Evolutionary conservation across 306 rosid genomes (phyloP).

Genomic region (Albizia julibrissin): DNA sequence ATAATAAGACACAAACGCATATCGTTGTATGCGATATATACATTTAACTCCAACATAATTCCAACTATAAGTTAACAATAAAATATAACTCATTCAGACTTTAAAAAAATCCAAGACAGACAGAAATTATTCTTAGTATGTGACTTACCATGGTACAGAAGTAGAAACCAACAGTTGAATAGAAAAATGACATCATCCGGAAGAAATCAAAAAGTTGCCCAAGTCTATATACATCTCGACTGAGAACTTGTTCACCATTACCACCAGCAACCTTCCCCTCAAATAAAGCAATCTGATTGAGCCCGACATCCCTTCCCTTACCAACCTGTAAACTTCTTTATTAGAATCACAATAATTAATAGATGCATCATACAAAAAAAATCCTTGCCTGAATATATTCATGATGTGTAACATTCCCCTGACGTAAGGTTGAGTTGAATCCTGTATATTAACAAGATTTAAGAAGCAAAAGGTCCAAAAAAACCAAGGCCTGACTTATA

Average conservation of each 20-base stretch:
- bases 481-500: background rate
- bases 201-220: slow-evolving; percentile 97
- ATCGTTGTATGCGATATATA: background rate
- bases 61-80: background rate
- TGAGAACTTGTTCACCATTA: slow-evolving; percentile 96
- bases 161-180: slow-evolving; percentile 89
- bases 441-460: slow-evolving; percentile 54
- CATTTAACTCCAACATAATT: background rate
- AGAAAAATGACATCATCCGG: slow-evolving; percentile 94
- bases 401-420: slow-evolving; percentile 95
- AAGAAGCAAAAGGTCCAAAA: background rate
- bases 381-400: slow-evolving; percentile 86
- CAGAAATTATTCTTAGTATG: background rate
- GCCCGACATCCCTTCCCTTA: slow-evolving; percentile 96
- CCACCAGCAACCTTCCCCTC: slow-evolving; percentile 94
- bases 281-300: slow-evolving; percentile 88
- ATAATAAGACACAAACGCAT: slow-evolving; percentile 1
- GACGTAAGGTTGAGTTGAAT: slow-evolving; percentile 93
- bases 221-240: slow-evolving; percentile 95
- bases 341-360: slow-evolving; percentile 36
- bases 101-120: background rate
- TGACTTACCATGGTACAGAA: slow-evolving; percentile 83
- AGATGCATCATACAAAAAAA: slow-evolving; percentile 24
- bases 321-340: slow-evolving; percentile 69
- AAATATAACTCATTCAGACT: background rate